These are phyloP conservation scores for Penicillium goetzii DNA, from an alignment of 495 filamentous ascomycete genomes.

Conservation along the genomic window DNA sequence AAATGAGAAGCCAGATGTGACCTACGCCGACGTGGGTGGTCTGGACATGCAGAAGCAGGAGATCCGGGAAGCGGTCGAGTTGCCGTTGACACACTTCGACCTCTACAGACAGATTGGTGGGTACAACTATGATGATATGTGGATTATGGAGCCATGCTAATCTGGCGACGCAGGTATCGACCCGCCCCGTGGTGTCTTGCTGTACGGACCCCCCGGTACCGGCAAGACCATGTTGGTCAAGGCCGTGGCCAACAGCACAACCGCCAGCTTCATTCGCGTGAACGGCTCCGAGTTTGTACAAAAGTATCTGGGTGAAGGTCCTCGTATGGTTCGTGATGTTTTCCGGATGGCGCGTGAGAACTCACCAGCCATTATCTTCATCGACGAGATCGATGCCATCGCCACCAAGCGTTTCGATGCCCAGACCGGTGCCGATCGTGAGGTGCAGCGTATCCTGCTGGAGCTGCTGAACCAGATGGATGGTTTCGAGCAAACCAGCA, in stretches of 20 bases:
- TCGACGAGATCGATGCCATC: slow-evolving; percentile 99
- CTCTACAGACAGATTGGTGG: slow-evolving; percentile 93
- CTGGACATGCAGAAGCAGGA: slow-evolving; percentile 99
- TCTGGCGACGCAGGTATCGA: slow-evolving; percentile 70
- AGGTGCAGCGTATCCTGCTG: slow-evolving; percentile 96
- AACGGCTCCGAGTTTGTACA: slow-evolving; percentile 98
- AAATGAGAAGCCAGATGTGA: slow-evolving; percentile 97
- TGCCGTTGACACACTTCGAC: slow-evolving; percentile 95
- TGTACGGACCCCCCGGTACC: slow-evolving; percentile 95
- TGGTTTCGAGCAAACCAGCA: slow-evolving; percentile 96
- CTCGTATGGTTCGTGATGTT: slow-evolving; percentile 97
- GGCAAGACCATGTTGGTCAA: slow-evolving; percentile 99
- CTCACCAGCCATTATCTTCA: slow-evolving; percentile 97
- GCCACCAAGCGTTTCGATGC: slow-evolving; percentile 99
- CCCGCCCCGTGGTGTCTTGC: slow-evolving; percentile 90
- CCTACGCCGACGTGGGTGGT: slow-evolving; percentile 96
- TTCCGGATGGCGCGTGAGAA: slow-evolving; percentile 99
- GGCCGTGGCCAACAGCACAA: slow-evolving; percentile 96
- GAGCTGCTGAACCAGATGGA: slow-evolving; percentile 99
- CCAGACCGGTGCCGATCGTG: slow-evolving; percentile 94
- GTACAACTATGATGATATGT: slow-evolving; percentile 15
- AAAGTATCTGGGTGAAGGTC: slow-evolving; percentile 96
- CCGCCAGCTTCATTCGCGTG: slow-evolving; percentile 97
- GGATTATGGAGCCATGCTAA: slow-evolving; percentile 28
- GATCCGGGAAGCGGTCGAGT: slow-evolving; percentile 94